phyloP scores from a whole-genome alignment of 2,329 filamentous ascomycete genomes.

The Alternaria tenuissima region DNA sequence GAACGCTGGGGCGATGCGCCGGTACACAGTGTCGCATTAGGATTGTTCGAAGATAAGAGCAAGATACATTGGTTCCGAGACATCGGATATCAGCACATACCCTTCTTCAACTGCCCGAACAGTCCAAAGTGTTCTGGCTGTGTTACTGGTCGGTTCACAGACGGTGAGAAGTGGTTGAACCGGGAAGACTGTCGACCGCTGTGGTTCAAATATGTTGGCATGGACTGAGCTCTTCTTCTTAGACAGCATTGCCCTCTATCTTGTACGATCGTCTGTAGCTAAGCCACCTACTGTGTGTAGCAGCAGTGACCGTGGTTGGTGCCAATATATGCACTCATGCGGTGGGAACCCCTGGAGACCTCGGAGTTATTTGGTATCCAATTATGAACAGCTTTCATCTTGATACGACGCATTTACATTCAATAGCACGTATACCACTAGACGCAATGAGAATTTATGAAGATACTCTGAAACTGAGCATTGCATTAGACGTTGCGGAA shows the following conservation, averaged over 20 bases:
- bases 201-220: conserved; percentile 96
- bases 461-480: not conserved
- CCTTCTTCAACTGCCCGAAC: conserved; percentile 98
- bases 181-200: conserved; percentile 93
- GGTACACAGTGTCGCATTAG: conserved; percentile 92
- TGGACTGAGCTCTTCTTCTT: conserved; percentile 61
- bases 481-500: not conserved
- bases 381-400: not conserved
- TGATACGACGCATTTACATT: not conserved
- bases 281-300: not conserved
- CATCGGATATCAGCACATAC: conserved; percentile 97
- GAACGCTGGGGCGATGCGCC: conserved; percentile 98
- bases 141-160: conserved; percentile 84
- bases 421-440: conserved; percentile 16
- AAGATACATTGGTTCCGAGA: conserved; percentile 99
- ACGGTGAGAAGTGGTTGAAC: conserved; percentile 84
- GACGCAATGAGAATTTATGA: not conserved
- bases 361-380: not conserved
- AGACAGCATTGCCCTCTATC: not conserved
- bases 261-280: not conserved
- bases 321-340: not conserved
- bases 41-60: conserved; percentile 87
- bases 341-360: not conserved
- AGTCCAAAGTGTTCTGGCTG: conserved; percentile 92
- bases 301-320: not conserved